A percentile compares a stretch with the other conserved stretches of the same genome.
These are phyloP conservation scores for Chlamydomonas sp. DNA, from an alignment of 139 green algal genomes.

Conservation along the genomic window DNA sequence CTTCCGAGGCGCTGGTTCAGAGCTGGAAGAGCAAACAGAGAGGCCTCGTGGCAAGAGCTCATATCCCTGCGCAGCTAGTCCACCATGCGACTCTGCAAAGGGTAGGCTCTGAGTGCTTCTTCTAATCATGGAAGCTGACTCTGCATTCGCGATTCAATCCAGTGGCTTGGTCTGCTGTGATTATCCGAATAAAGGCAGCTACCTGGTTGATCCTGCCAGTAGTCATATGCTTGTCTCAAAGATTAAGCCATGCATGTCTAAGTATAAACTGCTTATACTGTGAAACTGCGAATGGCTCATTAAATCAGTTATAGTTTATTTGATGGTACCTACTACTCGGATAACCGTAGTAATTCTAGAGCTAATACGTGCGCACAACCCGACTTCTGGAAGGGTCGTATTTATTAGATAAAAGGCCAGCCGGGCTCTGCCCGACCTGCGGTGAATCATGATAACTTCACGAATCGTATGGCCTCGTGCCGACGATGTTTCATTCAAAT, in stretches of 20 bases:
- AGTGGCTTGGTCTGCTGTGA: no score
- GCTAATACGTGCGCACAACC: conserved; percentile 94
- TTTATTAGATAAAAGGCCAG: conserved; percentile 95
- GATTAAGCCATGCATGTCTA: no score
- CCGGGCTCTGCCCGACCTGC: conserved; percentile 63
- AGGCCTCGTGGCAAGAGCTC: background rate
- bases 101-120: background rate
- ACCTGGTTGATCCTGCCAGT: no score
- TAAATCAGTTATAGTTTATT: conserved; percentile 99
- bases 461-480: conserved; percentile 88
- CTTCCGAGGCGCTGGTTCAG: background rate
- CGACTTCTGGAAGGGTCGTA: conserved; percentile 91
- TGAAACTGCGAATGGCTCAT: conserved; percentile 99
- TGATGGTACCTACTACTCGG: conserved; percentile 97
- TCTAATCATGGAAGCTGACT: background rate
- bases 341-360: conserved; percentile 94
- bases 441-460: conserved; percentile 95
- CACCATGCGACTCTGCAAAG: background rate
- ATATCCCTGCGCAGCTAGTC: background rate
- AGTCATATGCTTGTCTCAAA: no score
- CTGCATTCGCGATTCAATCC: no score
- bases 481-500: conserved; percentile 60
- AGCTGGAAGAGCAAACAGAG: background rate
- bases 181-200: no score
- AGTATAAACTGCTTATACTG: conserved; percentile 77